Conservation (phyloP, 805 yeast species). For the Saccharomycopsis lassenensis region DNA sequence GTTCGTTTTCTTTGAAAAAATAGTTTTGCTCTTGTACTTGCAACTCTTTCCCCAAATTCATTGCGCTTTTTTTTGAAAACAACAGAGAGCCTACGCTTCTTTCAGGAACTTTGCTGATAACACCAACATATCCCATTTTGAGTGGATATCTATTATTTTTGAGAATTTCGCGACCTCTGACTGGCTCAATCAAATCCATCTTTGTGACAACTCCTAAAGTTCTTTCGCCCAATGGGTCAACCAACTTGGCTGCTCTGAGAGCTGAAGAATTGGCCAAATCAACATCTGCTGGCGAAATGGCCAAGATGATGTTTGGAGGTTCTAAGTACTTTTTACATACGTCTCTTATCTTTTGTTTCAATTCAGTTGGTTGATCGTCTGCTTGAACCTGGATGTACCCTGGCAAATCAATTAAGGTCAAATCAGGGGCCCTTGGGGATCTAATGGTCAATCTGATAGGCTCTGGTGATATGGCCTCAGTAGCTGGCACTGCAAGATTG, state of each 20-base stretch:
- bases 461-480: conserved; percentile 82
- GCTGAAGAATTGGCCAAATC: conserved; percentile 96
- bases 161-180: conserved; percentile 54
- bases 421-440: conserved; percentile 86
- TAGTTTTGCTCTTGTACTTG: conserved; percentile 37
- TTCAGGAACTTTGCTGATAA: conserved; percentile 72
- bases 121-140: conserved; percentile 96
- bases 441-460: conserved; percentile 88
- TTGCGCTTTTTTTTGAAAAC: conserved; percentile 21
- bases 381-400: conserved; percentile 97
- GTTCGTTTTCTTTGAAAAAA: conserved; percentile 48
- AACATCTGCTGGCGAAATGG: conserved; percentile 96
- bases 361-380: conserved; percentile 83
- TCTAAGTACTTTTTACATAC: conserved; percentile 80
- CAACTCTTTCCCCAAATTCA: conserved; percentile 23
- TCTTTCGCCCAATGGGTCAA: conserved; percentile 91
- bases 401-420: conserved; percentile 89
- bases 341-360: conserved; percentile 67
- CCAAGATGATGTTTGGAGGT: conserved; percentile 87
- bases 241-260: conserved; percentile 72
- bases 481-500: conserved; percentile 82
- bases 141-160: conserved; percentile 79
- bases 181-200: conserved; percentile 78
- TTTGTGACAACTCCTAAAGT: conserved; percentile 96
- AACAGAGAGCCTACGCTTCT: conserved; percentile 17